A percentile compares a stretch with the other conserved stretches of the same genome.
These are phyloP conservation scores for Ustilaginoidea virens DNA, from an alignment of 2,329 filamentous ascomycete genomes.

Conservation along the genomic window DNA sequence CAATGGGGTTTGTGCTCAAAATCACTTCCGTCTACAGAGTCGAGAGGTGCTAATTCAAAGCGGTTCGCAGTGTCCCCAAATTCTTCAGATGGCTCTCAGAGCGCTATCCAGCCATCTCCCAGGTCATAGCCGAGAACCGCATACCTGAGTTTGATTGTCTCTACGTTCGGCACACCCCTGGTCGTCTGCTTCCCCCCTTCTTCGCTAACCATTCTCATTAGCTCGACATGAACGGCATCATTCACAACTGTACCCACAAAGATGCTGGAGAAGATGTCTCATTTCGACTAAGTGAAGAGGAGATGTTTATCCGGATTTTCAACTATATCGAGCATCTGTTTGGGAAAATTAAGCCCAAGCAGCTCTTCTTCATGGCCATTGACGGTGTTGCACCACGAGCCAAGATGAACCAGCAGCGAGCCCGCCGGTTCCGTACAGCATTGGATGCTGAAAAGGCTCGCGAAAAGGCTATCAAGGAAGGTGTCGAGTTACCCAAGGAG, in stretches of 20 bases:
- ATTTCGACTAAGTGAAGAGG: conserved; percentile 87
- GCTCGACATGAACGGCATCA: conserved; percentile 98
- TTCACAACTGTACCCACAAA: conserved; percentile 98
- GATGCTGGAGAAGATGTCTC: conserved; percentile 75
- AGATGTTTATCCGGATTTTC: conserved; percentile 99
- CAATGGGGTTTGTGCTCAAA: no score
- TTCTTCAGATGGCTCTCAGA: conserved; percentile 99
- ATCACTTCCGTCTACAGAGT: no score
- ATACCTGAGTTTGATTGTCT: conserved; percentile 98
- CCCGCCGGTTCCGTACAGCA: conserved; percentile 86
- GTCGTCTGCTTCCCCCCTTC: neutral
- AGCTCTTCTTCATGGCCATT: conserved; percentile 99
- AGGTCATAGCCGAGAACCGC: conserved; percentile 94
- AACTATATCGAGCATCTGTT: conserved; percentile 99
- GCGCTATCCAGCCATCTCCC: conserved; percentile 95
- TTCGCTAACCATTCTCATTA: conserved; percentile 17
- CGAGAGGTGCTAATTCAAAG: no score
- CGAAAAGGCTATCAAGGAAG: conserved; percentile 82
- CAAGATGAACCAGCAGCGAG: conserved; percentile 99
- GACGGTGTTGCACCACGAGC: conserved; percentile 94
- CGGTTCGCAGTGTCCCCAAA: conserved; percentile 48
- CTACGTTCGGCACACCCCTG: conserved; percentile 41
- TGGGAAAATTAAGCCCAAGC: conserved; percentile 95
- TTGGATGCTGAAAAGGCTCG: conserved; percentile 78
- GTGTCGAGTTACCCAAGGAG: conserved; percentile 85